These are phyloP conservation scores for Stereocaulon alpinum DNA, from an alignment of 495 filamentous ascomycete species.

Conservation along the genomic window DNA sequence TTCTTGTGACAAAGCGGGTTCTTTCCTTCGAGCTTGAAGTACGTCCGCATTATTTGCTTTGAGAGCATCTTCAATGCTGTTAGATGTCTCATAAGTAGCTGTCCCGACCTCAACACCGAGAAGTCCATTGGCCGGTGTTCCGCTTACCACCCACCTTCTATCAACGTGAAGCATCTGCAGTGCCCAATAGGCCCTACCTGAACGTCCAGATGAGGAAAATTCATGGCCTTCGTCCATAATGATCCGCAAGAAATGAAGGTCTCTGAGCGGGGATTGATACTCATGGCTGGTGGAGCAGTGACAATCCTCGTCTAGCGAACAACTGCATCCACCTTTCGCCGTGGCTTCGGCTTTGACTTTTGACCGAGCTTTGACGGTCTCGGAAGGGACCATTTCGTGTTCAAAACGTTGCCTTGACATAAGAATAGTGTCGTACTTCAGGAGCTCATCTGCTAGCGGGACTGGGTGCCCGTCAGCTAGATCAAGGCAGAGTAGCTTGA, in stretches of 20 bases:
- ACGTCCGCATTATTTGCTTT: constrained; percentile 21
- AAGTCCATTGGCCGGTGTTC: constrained; percentile 76
- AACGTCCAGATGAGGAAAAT: constrained; percentile 49
- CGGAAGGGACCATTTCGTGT: constrained; percentile 31
- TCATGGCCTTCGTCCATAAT: constrained; percentile 90
- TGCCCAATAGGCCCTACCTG: constrained; percentile 55
- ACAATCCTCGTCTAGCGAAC: constrained; percentile 27
- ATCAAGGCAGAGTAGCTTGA: constrained; percentile 56
- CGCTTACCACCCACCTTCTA: constrained; percentile 81
- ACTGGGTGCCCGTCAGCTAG: constrained; percentile 26
- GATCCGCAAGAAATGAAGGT: constrained; percentile 72
- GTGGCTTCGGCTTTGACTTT: background rate
- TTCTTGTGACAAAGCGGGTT: constrained; percentile 41
- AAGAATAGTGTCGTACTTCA: constrained; percentile 66
- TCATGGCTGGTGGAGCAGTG: constrained; percentile 27
- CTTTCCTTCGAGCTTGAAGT: constrained; percentile 28
- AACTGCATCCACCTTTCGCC: constrained; percentile 21
- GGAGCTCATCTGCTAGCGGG: constrained; percentile 48
- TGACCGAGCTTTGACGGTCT: constrained; percentile 1
- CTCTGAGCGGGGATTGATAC: constrained; percentile 53
- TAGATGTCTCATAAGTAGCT: constrained; percentile 36
- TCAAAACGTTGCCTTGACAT: constrained; percentile 69
- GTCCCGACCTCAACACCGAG: constrained; percentile 62
- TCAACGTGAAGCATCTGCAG: constrained; percentile 59
- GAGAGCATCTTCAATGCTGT: constrained; percentile 16